Evolutionary conservation across 2,329 filamentous ascomycete species (phyloP), one percentile per base, ranked within the genome.

Genomic region (Pestalotiopsis fici): DNA sequence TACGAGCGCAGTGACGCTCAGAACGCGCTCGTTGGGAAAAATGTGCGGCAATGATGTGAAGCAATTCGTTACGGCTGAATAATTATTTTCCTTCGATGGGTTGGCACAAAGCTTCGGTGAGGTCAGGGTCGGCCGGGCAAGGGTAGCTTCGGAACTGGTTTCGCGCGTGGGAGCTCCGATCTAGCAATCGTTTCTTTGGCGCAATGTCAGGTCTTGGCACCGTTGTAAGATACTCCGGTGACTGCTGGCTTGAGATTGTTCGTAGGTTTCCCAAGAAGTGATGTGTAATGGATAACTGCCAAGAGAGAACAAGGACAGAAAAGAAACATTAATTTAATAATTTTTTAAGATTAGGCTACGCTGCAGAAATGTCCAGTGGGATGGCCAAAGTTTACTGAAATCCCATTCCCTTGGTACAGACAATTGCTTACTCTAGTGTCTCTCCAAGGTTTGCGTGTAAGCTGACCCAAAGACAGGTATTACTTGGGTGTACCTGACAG

Each of bases 41-140:
- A 9, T 60, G 28, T 37, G 57, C 28, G 15, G 31, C 57, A 18
- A 15, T 15, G 57, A 37, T 11, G 27, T 15, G 28, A 39, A 11
- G 27, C 57, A 35, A 60, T 60, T 60, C 57, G 57, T 60, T 39
- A 60, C 31, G 57, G 57, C 57, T 60, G 57, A 60, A 60, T 37
- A 31, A 50, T 50, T 50, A 50, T 50, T 31, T n/a, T 15, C 21
- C 15, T 27, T 57, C 18, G 13, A 35, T 35, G 57, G 55, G 12
- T 21, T 23, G 13, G 23, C 27, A 23, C 55, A 57, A 31, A 60
- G 57, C 57, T 31, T 60, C 27, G 57, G 21, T 60, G 57, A 60
- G 28, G 57, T 60, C 57, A 50, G 43, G 43, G 57, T 59, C 57
- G 31, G 31, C 11, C 31, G 28, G 57, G 57, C 57, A 59, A 59